Percentiles rank a stretch among this genome's conserved stretches.
Evolutionary conservation across 1,284 basidiomycete genomes (phyloP).

Genomic region (Gomphus bonarii): DNA sequence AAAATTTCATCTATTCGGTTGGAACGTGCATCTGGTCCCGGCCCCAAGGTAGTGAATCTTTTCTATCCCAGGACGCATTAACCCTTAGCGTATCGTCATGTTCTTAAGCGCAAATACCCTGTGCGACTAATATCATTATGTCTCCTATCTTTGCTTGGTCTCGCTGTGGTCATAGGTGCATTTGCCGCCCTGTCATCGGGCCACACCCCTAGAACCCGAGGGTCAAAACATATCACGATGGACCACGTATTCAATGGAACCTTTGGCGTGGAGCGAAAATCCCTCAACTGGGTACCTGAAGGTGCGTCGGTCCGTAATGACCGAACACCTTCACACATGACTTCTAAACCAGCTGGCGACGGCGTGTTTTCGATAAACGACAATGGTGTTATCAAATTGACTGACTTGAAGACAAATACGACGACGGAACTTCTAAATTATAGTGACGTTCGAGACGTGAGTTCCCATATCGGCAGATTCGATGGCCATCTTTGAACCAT

Average conservation of each 20-base stretch:
- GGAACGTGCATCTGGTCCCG: neutral
- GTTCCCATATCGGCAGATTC: slow-evolving; percentile 15
- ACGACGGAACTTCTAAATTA: slow-evolving; percentile 52
- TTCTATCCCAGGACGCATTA: neutral
- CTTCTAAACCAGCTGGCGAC: slow-evolving; percentile 59
- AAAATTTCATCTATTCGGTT: neutral
- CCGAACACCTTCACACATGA: neutral
- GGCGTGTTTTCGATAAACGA: slow-evolving; percentile 72
- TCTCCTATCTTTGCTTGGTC: slow-evolving; percentile 40
- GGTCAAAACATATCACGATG: slow-evolving; percentile 64
- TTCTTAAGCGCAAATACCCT: slow-evolving; percentile 23
- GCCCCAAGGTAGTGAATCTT: neutral
- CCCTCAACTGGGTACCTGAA: slow-evolving; percentile 78
- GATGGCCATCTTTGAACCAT: neutral
- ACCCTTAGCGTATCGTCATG: neutral
- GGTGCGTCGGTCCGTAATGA: slow-evolving; percentile 35
- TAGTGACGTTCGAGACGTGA: slow-evolving; percentile 53
- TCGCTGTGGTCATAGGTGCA: slow-evolving; percentile 55
- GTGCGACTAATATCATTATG: slow-evolving; percentile 44
- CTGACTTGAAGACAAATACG: slow-evolving; percentile 68
- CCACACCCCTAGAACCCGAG: slow-evolving; percentile 37
- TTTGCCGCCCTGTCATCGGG: slow-evolving; percentile 58
- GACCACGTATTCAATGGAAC: slow-evolving; percentile 89
- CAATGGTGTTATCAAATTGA: slow-evolving; percentile 59
- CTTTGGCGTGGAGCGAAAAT: slow-evolving; percentile 39